These are phyloP conservation scores for Fusarium sambucinum DNA, from an alignment of 2,329 filamentous ascomycete species.

Conservation along the genomic window DNA sequence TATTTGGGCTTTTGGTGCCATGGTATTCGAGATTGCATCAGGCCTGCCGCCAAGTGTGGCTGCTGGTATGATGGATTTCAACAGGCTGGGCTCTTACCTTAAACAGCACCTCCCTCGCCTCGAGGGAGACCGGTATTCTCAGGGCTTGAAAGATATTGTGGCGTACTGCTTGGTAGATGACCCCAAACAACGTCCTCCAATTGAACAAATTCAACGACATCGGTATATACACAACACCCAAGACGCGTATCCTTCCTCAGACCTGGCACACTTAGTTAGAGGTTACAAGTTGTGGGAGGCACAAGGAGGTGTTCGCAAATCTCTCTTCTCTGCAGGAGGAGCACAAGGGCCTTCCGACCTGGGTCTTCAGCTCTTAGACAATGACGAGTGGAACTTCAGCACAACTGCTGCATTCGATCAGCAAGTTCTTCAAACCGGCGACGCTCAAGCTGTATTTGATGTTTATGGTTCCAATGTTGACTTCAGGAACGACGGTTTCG, in stretches of 20 bases:
- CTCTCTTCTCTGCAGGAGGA: slow-evolving; percentile 70
- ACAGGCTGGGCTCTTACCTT: slow-evolving; percentile 67
- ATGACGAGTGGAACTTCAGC: slow-evolving; percentile 76
- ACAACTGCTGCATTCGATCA: slow-evolving; percentile 74
- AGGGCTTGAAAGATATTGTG: slow-evolving; percentile 75
- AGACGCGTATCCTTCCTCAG: slow-evolving; percentile 71
- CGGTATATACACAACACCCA: slow-evolving; percentile 74
- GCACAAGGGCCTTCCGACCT: slow-evolving; percentile 65
- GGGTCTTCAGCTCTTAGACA: slow-evolving; percentile 59
- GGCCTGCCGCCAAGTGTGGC: slow-evolving; percentile 78
- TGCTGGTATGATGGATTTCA: slow-evolving; percentile 60
- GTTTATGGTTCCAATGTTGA: slow-evolving; percentile 71
- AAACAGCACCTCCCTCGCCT: slow-evolving; percentile 74
- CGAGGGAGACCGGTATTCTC: slow-evolving; percentile 77
- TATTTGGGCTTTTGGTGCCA: slow-evolving; percentile 87
- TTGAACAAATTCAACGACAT: slow-evolving; percentile 77
- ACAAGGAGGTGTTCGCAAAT: slow-evolving; percentile 76
- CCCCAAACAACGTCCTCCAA: slow-evolving; percentile 74
- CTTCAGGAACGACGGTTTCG: slow-evolving; percentile 59
- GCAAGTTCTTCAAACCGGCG: slow-evolving; percentile 64
- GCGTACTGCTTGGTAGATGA: slow-evolving; percentile 79
- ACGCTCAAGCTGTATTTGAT: slow-evolving; percentile 70
- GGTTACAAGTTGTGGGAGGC: slow-evolving; percentile 82
- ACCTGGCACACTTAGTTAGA: slow-evolving; percentile 74
- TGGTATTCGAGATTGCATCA: slow-evolving; percentile 84